These are phyloP conservation scores for Abrus pulchellus DNA, from an alignment of 306 rosid species.

Conservation along the genomic window DNA sequence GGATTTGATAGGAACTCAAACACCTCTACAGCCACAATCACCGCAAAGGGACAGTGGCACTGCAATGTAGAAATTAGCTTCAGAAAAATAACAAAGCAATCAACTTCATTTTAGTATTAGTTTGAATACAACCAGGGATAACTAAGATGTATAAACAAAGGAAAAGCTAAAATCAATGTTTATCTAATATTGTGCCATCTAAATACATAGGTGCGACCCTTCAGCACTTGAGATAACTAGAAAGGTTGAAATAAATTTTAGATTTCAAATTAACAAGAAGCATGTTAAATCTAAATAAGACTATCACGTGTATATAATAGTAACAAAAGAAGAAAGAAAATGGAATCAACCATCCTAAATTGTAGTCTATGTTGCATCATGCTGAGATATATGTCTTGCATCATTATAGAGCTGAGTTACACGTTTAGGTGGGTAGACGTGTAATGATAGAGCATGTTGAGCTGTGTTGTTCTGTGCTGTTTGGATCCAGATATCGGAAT, in stretches of 20 bases:
- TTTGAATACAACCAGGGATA: slow-evolving; percentile 36
- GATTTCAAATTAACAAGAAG: slow-evolving; percentile 5
- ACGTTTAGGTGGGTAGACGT: no score
- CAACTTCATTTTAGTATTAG: slow-evolving; percentile 38
- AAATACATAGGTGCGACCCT: slow-evolving; percentile 3
- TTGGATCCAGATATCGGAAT: no score
- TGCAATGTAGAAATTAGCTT: slow-evolving; percentile 82
- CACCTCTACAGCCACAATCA: slow-evolving; percentile 65
- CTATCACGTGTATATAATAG: not conserved
- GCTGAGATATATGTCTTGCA: no score
- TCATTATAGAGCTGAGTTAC: no score
- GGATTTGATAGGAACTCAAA: slow-evolving; percentile 56
- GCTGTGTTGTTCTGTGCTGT: no score
- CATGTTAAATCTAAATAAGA: slow-evolving; percentile 15
- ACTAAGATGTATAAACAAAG: slow-evolving; percentile 24
- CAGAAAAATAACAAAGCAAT: slow-evolving; percentile 57
- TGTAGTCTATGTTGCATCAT: not conserved
- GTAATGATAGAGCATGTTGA: no score
- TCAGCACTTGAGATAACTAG: slow-evolving; percentile 16
- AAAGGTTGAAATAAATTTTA: slow-evolving; percentile 18
- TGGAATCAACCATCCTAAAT: slow-evolving; percentile 9
- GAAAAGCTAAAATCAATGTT: slow-evolving; percentile 4
- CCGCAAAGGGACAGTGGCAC: slow-evolving; percentile 90
- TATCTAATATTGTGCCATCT: not conserved
- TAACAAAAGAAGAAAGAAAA: slow-evolving; percentile 5